Evolutionary conservation across 169 alveolate genomes (phyloP), one percentile per base, ranked within the genome.

Genomic region (Plasmodium billcollinsi): DNA sequence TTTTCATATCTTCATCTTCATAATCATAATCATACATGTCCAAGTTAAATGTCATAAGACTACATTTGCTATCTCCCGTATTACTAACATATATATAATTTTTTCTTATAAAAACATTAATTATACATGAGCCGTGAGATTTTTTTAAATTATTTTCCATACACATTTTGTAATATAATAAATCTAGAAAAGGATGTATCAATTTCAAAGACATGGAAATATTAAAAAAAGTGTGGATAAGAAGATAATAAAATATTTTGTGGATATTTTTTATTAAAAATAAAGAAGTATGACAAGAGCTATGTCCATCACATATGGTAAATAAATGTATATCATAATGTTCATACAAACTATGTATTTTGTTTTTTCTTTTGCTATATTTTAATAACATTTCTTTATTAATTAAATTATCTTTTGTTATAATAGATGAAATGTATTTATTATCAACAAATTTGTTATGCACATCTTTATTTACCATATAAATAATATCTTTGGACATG

Each of bases 281-380:
- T 7, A 21, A 43, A 24, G 91, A 69, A 8, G 74, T 66, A 69
- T 83, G 73, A n/a, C 74, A 33, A 70, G 49, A 80, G n/a, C 86
- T 56, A 58, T 83, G 91, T 21, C 91, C 91, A 62, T 83, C 91
- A 43, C 91, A 83, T 70, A 83, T 83, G 21, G 80, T 83, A 33
- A 83, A 83, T 39, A 83, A 71, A 61, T 83, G 91, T 85, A 83
- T 83, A 66, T 83, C 91, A 2, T 20, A 75, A 14, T 75, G 50
- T 5, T 26, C 21, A 29, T 15, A 14, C 26, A 24, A 0, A 49
- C 56, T 24, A 14, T 67, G 1, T 11, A 63, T n/a, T 9, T 7
- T n/a, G n/a, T 26, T 26, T 74, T 26, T 26, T 8, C 56, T 8
- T 56, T 15, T 15, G 5, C 6, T 29, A 9, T 67, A n/a, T 20